These are phyloP conservation scores for Tagetes erecta DNA, from an alignment of 129 eudicot genomes.

Conservation along the genomic window DNA sequence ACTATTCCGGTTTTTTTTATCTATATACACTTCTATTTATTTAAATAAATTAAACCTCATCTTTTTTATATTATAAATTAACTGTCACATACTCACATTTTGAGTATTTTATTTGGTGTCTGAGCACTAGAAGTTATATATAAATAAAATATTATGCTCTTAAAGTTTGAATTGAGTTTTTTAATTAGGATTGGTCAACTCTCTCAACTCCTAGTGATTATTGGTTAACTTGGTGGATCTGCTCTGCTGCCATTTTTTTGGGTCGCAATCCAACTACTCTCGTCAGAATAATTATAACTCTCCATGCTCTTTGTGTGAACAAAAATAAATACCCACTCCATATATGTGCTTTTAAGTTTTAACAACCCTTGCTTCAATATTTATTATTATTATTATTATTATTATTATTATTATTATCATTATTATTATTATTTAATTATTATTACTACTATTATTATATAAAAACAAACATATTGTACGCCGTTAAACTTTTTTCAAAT, in stretches of 20 bases:
- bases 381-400: no score
- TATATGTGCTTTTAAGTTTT: not conserved
- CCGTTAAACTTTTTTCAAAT: no score
- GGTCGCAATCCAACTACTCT: constrained; percentile 23
- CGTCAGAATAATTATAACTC: constrained; percentile 16
- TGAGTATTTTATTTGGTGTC: constrained; percentile 3
- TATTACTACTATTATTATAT: not conserved
- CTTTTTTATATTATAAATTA: not conserved
- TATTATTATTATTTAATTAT: no score
- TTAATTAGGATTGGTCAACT: constrained; percentile 22
- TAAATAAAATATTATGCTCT: constrained; percentile 8
- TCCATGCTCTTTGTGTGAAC: constrained; percentile 14
- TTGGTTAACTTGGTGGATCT: constrained; percentile 28
- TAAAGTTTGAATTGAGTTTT: constrained; percentile 10
- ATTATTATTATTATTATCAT: no score
- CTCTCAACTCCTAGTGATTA: not conserved
- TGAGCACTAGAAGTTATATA: not conserved
- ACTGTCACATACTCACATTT: constrained; percentile 3
- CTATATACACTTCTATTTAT: no score
- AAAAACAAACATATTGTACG: no score
- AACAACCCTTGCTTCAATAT: not conserved
- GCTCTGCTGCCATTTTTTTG: constrained; percentile 3
- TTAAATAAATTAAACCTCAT: not conserved
- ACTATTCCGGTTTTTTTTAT: not conserved
- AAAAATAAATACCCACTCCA: not conserved